Percentiles rank a stretch among this genome's conserved stretches.
These are phyloP conservation scores for Epichloe sibirici DNA, from an alignment of 2,329 filamentous ascomycete genomes.

Conservation along the genomic window DNA sequence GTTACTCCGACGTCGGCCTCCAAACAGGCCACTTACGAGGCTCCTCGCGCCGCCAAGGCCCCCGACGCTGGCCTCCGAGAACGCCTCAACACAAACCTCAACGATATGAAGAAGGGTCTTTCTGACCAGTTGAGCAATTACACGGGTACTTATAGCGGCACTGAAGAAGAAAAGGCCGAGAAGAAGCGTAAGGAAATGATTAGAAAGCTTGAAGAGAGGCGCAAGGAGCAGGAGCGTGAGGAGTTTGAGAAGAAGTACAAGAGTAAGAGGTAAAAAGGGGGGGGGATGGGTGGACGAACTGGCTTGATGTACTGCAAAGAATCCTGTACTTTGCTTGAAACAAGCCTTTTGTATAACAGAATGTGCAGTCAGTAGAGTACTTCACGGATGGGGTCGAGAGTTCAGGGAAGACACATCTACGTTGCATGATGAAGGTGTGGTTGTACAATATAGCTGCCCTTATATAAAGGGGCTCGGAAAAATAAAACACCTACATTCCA, in stretches of 20 bases:
- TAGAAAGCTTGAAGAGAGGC: slow-evolving; percentile 23
- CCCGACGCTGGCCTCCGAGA: slow-evolving; percentile 16
- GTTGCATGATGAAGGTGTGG: no score
- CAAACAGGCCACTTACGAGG: slow-evolving; percentile 19
- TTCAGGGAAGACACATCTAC: no score
- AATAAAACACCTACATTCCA: no score
- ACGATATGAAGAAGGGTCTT: slow-evolving; percentile 26
- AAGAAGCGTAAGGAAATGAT: slow-evolving; percentile 22
- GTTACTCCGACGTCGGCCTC: slow-evolving; percentile 9
- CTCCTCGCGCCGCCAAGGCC: slow-evolving; percentile 17
- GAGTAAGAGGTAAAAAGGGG: slow-evolving; percentile 11
- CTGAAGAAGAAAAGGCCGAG: slow-evolving; percentile 22
- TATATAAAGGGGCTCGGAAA: no score
- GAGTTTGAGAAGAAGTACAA: slow-evolving; percentile 31
- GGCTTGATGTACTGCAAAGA: neutral
- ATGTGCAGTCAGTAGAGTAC: no score
- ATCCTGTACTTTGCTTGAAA: no score
- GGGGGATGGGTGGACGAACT: neutral
- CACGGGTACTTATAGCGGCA: slow-evolving; percentile 21
- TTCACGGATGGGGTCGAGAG: no score
- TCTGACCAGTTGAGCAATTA: slow-evolving; percentile 21
- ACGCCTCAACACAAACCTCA: slow-evolving; percentile 20
- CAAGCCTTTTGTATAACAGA: no score
- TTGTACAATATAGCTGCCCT: no score
- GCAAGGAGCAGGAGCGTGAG: slow-evolving; percentile 23